Conservation (phyloP, 2,329 filamentous ascomycete genomes). For the Eutypa lata region DNA sequence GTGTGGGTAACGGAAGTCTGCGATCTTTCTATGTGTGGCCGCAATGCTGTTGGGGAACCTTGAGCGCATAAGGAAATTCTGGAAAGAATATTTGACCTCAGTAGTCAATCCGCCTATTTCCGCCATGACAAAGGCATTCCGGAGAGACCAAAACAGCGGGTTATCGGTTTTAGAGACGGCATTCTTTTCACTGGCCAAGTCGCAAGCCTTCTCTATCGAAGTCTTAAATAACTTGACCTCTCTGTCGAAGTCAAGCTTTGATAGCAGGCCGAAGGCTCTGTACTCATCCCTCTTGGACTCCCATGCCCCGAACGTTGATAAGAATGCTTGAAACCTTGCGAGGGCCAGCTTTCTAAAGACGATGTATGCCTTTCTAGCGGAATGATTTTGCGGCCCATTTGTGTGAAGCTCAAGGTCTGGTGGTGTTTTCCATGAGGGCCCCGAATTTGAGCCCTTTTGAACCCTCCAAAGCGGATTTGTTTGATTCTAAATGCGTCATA, state of each 20-base stretch:
- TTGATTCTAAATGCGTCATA: neutral
- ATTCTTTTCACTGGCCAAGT: conserved; percentile 36
- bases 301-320: conserved; percentile 28
- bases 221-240: conserved; percentile 45
- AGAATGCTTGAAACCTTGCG: conserved; percentile 32
- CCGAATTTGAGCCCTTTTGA: neutral
- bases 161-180: conserved; percentile 41
- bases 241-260: conserved; percentile 39
- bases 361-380: conserved; percentile 14
- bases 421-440: too few relatives aligned
- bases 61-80: conserved; percentile 58
- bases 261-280: conserved; percentile 32
- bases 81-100: conserved; percentile 68
- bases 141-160: conserved; percentile 55
- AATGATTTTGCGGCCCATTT: neutral
- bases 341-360: conserved; percentile 20
- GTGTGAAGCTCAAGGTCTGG: too few relatives aligned
- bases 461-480: too few relatives aligned
- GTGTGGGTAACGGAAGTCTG: conserved; percentile 83
- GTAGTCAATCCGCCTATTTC: conserved; percentile 48
- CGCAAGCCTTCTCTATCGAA: conserved; percentile 42
- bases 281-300: conserved; percentile 22
- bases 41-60: conserved; percentile 55
- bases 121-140: conserved; percentile 54
- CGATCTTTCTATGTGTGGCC: conserved; percentile 59